Conservation (phyloP, 208 protist genomes). For the Trypanosoma rangeli region DNA sequence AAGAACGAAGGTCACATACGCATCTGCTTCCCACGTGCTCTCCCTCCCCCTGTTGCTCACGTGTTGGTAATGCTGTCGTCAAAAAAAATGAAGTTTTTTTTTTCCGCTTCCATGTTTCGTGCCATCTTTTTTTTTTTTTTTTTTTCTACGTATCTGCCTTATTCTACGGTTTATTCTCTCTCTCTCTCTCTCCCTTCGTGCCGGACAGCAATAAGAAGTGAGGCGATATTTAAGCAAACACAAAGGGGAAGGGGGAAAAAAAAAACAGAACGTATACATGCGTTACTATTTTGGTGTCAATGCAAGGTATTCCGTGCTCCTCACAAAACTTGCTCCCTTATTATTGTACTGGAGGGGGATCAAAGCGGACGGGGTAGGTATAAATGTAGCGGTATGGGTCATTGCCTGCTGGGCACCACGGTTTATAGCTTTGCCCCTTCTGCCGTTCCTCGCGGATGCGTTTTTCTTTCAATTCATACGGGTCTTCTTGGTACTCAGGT, state of each 20-base stretch:
- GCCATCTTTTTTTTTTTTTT: background rate
- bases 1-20: no score
- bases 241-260: no score
- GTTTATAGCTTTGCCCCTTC: conserved; percentile 66
- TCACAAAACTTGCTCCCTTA: background rate
- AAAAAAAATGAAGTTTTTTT: conserved; percentile 10
- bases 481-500: conserved; percentile 91
- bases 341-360: conserved; percentile 58
- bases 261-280: background rate
- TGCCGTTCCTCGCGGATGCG: conserved; percentile 51
- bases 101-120: conserved; percentile 12
- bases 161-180: background rate
- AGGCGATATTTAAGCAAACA: no score
- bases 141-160: background rate
- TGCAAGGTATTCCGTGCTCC: background rate
- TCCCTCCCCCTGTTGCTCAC: no score
- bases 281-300: background rate
- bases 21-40: no score
- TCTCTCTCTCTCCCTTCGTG: background rate
- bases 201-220: no score
- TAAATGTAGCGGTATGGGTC: conserved; percentile 83
- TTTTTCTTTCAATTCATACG: conserved; percentile 85
- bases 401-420: conserved; percentile 73
- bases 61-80: no score
- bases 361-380: conserved; percentile 66